Evolutionary conservation across 495 filamentous ascomycete species (phyloP).

Genomic region (Thozetella sp.): DNA sequence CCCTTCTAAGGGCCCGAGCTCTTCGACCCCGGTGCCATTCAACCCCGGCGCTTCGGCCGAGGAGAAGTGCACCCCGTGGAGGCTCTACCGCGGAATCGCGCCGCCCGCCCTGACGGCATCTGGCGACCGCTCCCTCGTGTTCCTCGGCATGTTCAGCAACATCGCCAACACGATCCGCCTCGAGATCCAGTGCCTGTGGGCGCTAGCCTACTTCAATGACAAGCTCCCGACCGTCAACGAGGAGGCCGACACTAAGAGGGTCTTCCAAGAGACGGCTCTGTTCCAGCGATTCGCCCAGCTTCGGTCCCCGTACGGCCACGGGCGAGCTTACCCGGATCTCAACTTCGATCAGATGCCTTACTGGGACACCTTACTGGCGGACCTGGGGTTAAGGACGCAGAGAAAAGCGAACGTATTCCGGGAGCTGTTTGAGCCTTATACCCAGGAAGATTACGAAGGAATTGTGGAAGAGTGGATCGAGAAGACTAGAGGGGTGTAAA

Average conservation of each 20-base stretch:
- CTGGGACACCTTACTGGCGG: conserved; percentile 61
- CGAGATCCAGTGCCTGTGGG: conserved; percentile 26
- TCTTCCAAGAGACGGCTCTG: conserved; percentile 48
- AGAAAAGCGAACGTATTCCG: conserved; percentile 21
- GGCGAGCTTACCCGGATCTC: conserved; percentile 59
- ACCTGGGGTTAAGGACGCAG: conserved; percentile 48
- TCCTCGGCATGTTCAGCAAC: conserved; percentile 63
- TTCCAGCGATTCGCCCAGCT: conserved; percentile 59
- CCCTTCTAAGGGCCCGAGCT: conserved; percentile 30
- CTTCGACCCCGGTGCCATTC: conserved; percentile 9
- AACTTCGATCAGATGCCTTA: conserved; percentile 70
- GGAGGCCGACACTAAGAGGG: conserved; percentile 30
- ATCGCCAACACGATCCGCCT: conserved; percentile 46
- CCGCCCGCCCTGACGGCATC: conserved; percentile 40
- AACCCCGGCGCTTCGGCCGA: conserved; percentile 10
- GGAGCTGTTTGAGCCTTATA: conserved; percentile 48
- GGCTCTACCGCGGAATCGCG: conserved; percentile 69
- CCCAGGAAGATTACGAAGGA: conserved; percentile 50
- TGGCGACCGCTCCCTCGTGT: conserved; percentile 49
- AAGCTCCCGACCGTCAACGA: conserved; percentile 19
- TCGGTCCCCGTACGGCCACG: conserved; percentile 59
- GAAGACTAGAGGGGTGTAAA: conserved; percentile 3
- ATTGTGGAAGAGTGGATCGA: conserved; percentile 53
- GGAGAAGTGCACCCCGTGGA: conserved; percentile 29
- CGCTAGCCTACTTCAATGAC: conserved; percentile 40